These are phyloP conservation scores for Rhodotorula toruloides DNA, from an alignment of 768 basidiomycete species.

Conservation along the genomic window DNA sequence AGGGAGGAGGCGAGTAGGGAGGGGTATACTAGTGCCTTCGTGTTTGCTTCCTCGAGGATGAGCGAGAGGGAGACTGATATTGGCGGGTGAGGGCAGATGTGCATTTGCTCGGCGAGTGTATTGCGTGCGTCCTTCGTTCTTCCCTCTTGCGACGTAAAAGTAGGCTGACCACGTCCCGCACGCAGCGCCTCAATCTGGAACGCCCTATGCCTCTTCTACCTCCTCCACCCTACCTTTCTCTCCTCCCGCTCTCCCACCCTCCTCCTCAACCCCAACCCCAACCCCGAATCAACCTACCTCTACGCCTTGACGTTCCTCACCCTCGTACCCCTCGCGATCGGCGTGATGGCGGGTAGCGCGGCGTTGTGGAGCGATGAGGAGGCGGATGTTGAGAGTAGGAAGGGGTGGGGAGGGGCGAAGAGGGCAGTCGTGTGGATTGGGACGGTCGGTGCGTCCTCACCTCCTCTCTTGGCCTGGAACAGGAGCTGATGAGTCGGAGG, in stretches of 20 bases:
- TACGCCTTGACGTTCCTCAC: not conserved
- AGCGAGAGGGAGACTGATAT: too few relatives aligned
- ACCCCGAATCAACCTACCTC: not conserved
- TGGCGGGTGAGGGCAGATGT: too few relatives aligned
- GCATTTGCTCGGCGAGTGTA: not conserved
- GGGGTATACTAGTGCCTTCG: too few relatives aligned
- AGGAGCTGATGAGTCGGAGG: not conserved
- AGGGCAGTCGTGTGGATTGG: not conserved
- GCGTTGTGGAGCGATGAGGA: not conserved
- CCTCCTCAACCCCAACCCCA: not conserved
- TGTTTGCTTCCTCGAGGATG: too few relatives aligned
- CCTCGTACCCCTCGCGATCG: not conserved
- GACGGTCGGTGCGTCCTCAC: not conserved
- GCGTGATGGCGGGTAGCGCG: not conserved
- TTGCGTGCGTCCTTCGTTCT: not conserved
- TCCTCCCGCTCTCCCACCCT: not conserved
- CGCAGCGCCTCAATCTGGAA: constrained; percentile 3
- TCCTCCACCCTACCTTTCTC: not conserved
- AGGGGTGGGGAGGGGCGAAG: not conserved
- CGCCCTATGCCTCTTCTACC: constrained; percentile 5
- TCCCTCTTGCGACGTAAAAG: not conserved
- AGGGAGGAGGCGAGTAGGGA: too few relatives aligned
- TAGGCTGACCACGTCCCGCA: not conserved
- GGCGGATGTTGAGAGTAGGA: not conserved
- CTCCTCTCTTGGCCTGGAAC: too few relatives aligned